Base-by-base conservation (phyloP, 176 grass and related monocot species). In the Rhynchospora breviuscula region DNA sequence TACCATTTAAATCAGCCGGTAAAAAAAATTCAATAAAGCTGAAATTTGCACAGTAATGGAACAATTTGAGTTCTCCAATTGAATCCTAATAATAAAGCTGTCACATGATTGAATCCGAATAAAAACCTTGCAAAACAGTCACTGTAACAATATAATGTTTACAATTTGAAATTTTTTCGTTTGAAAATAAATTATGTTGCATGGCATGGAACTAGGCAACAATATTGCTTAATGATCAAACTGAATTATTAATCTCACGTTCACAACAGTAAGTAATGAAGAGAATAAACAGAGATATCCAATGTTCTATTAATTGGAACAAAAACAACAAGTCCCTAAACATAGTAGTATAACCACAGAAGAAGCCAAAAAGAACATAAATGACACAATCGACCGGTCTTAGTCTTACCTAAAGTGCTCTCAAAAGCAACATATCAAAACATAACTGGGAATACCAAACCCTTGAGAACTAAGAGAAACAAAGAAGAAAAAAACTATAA, bases 401-500 rank as follows among this genome's bases (percentile, higher is more conserved):
- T 35, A 74, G 54, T 73, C 86, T 84, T 57, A 83, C 10, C 29
- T 70, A 29, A 63, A 73, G 58, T 64, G n/a, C 49, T 56, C 57
- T 54, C 14, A 60, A 77, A 78, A 83, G 22, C 22, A 82, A 63
- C 47, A 49, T 68, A 67, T 82, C 21, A 66, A 78, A 66, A 54
- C 64, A 82, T 71, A 44, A 83, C 67, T 65, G 43, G 66, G 84
- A 84, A 54, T 77, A 62, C 61, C 58, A 65, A 87, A 88, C 79
- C 49, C 83, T 88, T 74, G 53, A 40, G 63, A 78, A 12, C 49
- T 54, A 69, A 79, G 61, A 70, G 40, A 78, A 88, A 67, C 58
- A 79, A 72, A 69, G 23, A 82, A 82, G 44, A 64, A 81, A 79
- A 70, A 82, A 84, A 84, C 67, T 80, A 69, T 80, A 88, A 80